These are phyloP conservation scores for Termitomyces sp. DNA, from an alignment of 768 basidiomycete species.

Conservation along the genomic window DNA sequence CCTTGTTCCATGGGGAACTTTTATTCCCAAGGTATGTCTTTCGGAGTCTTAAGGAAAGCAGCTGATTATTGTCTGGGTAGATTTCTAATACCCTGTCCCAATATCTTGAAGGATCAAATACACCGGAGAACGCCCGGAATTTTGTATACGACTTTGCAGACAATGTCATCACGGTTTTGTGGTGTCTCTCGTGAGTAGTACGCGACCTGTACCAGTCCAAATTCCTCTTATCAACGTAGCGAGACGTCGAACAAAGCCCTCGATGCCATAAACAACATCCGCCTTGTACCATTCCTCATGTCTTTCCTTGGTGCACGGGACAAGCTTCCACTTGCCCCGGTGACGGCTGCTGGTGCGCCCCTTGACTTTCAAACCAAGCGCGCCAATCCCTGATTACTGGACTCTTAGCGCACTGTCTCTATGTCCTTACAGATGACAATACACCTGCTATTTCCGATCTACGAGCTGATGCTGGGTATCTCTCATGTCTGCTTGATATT, in stretches of 20 bases:
- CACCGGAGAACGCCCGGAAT: constrained; percentile 68
- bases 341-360: constrained; percentile 73
- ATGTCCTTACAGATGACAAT: constrained; percentile 92
- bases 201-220: neutral
- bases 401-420: constrained; percentile 78
- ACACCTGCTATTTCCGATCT: constrained; percentile 66
- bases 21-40: constrained; percentile 68
- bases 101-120: constrained; percentile 57
- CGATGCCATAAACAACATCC: constrained; percentile 77
- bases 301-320: constrained; percentile 78
- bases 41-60: neutral
- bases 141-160: constrained; percentile 87
- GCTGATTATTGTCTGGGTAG: constrained; percentile 32
- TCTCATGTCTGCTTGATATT: constrained; percentile 63
- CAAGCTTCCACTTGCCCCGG: constrained; percentile 65
- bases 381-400: neutral
- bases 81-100: constrained; percentile 71
- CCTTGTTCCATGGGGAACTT: constrained; percentile 67
- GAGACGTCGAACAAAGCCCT: constrained; percentile 94
- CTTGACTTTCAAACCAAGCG: neutral
- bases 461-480: constrained; percentile 54
- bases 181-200: constrained; percentile 87
- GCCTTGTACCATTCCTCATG: constrained; percentile 81
- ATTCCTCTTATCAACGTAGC: constrained; percentile 37
- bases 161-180: constrained; percentile 87